A percentile compares a stretch with the other conserved stretches of the same genome.
phyloP scores from a whole-genome alignment of 2,329 filamentous ascomycete species.

The Ophiostoma populinum region DNA sequence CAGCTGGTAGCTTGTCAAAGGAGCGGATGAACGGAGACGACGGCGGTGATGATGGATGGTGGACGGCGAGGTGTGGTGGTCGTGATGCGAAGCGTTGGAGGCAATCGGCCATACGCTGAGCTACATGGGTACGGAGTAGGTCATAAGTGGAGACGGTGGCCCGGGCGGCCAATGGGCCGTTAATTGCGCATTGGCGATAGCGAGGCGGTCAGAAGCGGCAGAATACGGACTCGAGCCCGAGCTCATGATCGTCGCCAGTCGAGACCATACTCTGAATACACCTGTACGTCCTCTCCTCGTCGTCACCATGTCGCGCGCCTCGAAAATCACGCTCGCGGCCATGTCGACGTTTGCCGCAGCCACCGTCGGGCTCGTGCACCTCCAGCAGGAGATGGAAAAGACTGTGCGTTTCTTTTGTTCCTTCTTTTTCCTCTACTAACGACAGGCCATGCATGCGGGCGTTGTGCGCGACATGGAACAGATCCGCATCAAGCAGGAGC shows the following conservation, averaged over 20 bases:
- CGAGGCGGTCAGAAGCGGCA: constrained; percentile 7
- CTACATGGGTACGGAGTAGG: too few relatives aligned
- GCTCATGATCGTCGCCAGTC: too few relatives aligned
- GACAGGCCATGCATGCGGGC: constrained; percentile 82
- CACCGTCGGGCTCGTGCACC: constrained; percentile 77
- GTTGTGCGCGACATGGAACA: constrained; percentile 92
- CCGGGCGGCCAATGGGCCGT: constrained; percentile 2
- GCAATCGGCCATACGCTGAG: too few relatives aligned
- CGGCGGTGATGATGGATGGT: too few relatives aligned
- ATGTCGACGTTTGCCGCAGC: constrained; percentile 60
- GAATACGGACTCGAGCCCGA: too few relatives aligned
- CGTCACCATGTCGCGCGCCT: constrained; percentile 70
- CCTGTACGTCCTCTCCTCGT: too few relatives aligned
- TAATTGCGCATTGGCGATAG: constrained; percentile 9
- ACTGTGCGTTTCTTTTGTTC: constrained; percentile 37
- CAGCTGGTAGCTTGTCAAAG: too few relatives aligned
- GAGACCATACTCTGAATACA: neutral
- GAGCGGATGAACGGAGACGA: too few relatives aligned
- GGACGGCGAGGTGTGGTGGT: too few relatives aligned
- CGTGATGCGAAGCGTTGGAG: too few relatives aligned
- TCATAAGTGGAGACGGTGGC: neutral
- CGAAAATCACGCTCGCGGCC: constrained; percentile 66
- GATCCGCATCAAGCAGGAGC: constrained; percentile 74
- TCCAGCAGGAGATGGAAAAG: constrained; percentile 66
- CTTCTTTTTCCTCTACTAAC: constrained; percentile 8